Conservation (phyloP, 2,329 filamentous ascomycete species). For the Amesomyces nigricolor region DNA sequence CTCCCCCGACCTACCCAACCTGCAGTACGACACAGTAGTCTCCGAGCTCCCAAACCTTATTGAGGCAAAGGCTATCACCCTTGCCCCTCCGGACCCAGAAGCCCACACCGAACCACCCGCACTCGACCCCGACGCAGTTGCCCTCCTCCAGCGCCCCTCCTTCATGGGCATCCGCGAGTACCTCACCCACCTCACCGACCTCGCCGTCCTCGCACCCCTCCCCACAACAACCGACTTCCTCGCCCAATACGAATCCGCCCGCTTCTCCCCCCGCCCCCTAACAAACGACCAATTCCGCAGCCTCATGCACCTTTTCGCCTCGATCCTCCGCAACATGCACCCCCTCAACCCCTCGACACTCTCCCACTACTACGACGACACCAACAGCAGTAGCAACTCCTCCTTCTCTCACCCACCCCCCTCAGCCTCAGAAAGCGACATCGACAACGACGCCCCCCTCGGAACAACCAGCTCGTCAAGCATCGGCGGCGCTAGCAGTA, state of each 20-base stretch:
- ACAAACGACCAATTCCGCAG: conserved; percentile 65
- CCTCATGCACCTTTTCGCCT: conserved; percentile 80
- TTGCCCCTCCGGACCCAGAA: conserved; percentile 56
- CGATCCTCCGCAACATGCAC: conserved; percentile 70
- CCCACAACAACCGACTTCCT: conserved; percentile 59
- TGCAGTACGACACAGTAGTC: conserved; percentile 80
- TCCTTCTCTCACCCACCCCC: conserved; percentile 14
- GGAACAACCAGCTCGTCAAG: conserved; percentile 35
- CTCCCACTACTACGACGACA: conserved; percentile 25
- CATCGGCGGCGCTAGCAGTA: too few species aligned
- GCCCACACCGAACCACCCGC: conserved; percentile 37
- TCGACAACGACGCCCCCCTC: conserved; percentile 43
- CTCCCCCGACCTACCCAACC: conserved; percentile 65
- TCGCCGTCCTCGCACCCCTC: conserved; percentile 54
- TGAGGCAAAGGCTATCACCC: conserved; percentile 85
- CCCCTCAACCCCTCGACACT: conserved; percentile 53
- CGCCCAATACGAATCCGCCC: conserved; percentile 71
- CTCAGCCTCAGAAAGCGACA: conserved; percentile 35
- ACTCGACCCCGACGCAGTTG: conserved; percentile 63
- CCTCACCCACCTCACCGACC: conserved; percentile 59
- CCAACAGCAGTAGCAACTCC: background rate
- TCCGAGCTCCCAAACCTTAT: conserved; percentile 82
- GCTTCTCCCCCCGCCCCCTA: conserved; percentile 69
- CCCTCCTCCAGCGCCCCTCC: conserved; percentile 62
- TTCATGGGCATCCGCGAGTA: conserved; percentile 77